phyloP scores from a whole-genome alignment of 164 flowering plant genomes.

The Buxus sempervirens region DNA sequence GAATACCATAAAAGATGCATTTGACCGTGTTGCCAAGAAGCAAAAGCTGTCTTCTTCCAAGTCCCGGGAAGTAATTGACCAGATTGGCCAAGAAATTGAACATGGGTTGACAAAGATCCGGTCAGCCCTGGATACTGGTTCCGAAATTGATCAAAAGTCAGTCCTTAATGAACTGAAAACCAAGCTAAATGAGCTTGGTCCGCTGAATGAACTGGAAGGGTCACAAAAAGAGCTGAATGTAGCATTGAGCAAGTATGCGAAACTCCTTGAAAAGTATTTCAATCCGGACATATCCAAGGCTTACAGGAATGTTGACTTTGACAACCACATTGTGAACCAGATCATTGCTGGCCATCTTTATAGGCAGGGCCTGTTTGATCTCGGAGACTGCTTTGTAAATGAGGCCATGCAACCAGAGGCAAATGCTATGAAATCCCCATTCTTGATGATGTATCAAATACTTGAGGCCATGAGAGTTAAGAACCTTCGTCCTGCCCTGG shows the following conservation, averaged over 20 bases:
- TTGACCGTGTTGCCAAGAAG: conserved; percentile 81
- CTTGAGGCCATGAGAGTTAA: conserved; percentile 54
- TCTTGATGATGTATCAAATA: conserved; percentile 63
- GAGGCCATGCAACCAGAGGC: conserved; percentile 57
- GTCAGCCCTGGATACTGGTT: conserved; percentile 20
- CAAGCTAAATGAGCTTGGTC: conserved; percentile 43
- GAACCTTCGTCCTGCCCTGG: conserved; percentile 69
- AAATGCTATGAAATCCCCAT: conserved; percentile 35
- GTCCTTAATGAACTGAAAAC: conserved; percentile 47
- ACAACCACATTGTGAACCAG: conserved; percentile 49
- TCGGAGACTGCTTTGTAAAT: conserved; percentile 63
- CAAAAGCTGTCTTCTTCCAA: conserved; percentile 67
- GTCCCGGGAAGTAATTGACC: conserved; percentile 64
- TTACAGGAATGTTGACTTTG: conserved; percentile 65
- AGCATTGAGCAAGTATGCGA: conserved; percentile 59
- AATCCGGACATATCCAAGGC: conserved; percentile 81
- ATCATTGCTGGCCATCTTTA: conserved; percentile 78
- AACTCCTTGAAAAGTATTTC: conserved; percentile 66
- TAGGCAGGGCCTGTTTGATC: conserved; percentile 62
- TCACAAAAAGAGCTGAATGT: conserved; percentile 67
- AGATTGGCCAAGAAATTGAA: conserved; percentile 54
- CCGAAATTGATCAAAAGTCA: conserved; percentile 27
- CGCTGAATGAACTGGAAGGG: conserved; percentile 53
- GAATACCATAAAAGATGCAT: conserved; percentile 68
- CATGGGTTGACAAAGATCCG: conserved; percentile 41